A percentile compares a stretch with the other conserved stretches of the same genome.
Conservation (phyloP, 768 basidiomycete genomes). For the Mycena latifolia region DNA sequence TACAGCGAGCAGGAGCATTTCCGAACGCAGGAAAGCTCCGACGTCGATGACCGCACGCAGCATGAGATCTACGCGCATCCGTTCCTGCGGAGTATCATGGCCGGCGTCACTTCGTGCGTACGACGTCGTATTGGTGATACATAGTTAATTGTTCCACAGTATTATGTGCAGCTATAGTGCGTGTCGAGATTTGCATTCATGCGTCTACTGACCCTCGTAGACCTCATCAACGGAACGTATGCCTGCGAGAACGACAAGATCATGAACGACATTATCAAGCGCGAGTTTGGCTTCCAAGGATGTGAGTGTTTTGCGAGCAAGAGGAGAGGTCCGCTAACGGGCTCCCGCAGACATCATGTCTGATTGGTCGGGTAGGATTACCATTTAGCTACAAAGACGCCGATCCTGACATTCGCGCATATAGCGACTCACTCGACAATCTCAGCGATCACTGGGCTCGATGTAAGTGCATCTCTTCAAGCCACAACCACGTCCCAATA, state of each 20-base stretch:
- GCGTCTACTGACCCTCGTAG: conserved; percentile 46
- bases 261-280: conserved; percentile 81
- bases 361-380: conserved; percentile 71
- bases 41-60: conserved; percentile 84
- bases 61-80: conserved; percentile 83
- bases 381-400: not conserved
- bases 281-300: conserved; percentile 83
- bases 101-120: conserved; percentile 64
- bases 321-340: not conserved
- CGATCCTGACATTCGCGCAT: conserved; percentile 1
- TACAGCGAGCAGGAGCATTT: conserved; percentile 77
- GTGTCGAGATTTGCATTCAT: not conserved
- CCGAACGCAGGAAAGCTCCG: conserved; percentile 67
- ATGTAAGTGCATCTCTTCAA: conserved; percentile 55
- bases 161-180: conserved; percentile 32
- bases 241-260: conserved; percentile 82
- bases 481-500: conserved; percentile 5
- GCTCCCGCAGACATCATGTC: conserved; percentile 68
- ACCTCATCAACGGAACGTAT: conserved; percentile 76
- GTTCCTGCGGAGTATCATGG: conserved; percentile 78
- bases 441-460: conserved; percentile 70
- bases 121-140: not conserved
- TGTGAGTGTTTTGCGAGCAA: conserved; percentile 52
- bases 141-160: conserved; percentile 9
- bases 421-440: conserved; percentile 68